Conservation (phyloP, 1,284 basidiomycete species). For the Microbotryum violaceum region DNA sequence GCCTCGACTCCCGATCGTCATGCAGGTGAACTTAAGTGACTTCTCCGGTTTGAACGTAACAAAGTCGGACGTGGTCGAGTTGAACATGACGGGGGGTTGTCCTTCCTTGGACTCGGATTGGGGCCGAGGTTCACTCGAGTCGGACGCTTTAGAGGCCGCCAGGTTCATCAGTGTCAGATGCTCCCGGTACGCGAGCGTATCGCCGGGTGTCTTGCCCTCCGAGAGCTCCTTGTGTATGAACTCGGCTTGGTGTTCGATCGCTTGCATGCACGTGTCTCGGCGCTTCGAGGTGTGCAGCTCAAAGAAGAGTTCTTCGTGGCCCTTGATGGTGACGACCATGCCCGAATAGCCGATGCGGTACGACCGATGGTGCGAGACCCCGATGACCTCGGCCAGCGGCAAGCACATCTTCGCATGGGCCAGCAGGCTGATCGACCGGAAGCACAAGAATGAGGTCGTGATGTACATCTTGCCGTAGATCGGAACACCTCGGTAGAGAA, state of each 20-base stretch:
- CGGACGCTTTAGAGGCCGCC: conserved; percentile 7
- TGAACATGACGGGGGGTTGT: conserved; percentile 69
- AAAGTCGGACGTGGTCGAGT: conserved; percentile 83
- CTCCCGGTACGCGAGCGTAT: conserved; percentile 15
- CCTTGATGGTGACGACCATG: conserved; percentile 80
- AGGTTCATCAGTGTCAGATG: conserved; percentile 22
- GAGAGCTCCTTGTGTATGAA: conserved; percentile 50
- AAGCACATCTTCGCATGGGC: conserved; percentile 70
- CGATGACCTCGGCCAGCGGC: conserved; percentile 77
- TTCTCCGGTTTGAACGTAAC: conserved; percentile 85
- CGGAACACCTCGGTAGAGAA: conserved; percentile 75
- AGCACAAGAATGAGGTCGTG: conserved; percentile 80
- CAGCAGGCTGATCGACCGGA: conserved; percentile 65
- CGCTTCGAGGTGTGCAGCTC: conserved; percentile 76
- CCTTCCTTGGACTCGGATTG: conserved; percentile 21
- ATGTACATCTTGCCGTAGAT: conserved; percentile 78
- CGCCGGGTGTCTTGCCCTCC: conserved; percentile 9
- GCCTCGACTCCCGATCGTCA: conserved; percentile 76
- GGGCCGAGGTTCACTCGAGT: conserved; percentile 18
- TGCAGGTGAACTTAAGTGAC: conserved; percentile 75
- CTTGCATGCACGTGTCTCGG: conserved; percentile 61
- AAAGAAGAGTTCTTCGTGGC: conserved; percentile 94
- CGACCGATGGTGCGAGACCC: conserved; percentile 74
- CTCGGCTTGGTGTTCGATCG: conserved; percentile 75
- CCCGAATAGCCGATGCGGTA: conserved; percentile 83